phyloP scores from a whole-genome alignment of 345 rosid species.

The Rubroshorea leprosula region DNA sequence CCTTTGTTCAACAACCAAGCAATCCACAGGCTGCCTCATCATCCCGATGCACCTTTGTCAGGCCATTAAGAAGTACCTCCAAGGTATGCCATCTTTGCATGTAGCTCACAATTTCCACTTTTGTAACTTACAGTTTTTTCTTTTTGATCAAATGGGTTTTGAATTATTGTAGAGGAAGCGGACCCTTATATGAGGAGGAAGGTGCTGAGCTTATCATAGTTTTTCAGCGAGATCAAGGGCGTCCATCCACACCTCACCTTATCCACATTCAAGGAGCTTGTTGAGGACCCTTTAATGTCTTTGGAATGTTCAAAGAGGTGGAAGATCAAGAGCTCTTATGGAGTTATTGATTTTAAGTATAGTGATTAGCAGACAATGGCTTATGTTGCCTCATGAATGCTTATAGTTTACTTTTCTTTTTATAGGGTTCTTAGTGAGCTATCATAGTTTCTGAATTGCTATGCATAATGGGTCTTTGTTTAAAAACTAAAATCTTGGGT shows the following conservation, averaged over 20 bases:
- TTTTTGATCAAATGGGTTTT: neutral
- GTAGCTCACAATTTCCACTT: neutral
- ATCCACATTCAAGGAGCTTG: constrained; percentile 57
- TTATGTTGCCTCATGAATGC: constrained; percentile 95
- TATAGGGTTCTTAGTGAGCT: constrained; percentile 76
- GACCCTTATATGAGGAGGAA: constrained; percentile 78
- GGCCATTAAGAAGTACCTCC: constrained; percentile 77
- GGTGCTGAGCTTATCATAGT: constrained; percentile 67
- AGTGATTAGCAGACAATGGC: constrained; percentile 80
- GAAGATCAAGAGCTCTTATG: constrained; percentile 82
- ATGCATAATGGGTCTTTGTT: constrained; percentile 22
- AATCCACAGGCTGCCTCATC: constrained; percentile 58
- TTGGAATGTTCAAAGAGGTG: constrained; percentile 66
- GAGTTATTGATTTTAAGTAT: constrained; percentile 75
- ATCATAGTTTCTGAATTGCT: constrained; percentile 38
- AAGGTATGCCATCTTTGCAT: constrained; percentile 41
- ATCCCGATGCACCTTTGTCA: constrained; percentile 81
- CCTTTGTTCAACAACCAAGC: constrained; percentile 62
- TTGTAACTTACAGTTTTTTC: neutral
- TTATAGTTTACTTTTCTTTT: constrained; percentile 84
- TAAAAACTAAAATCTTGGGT: too few species aligned
- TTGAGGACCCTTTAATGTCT: constrained; percentile 77
- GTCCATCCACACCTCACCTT: constrained; percentile 44
- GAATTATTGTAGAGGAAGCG: constrained; percentile 54
- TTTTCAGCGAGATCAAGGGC: constrained; percentile 63